Base-by-base conservation (phyloP, 345 rosid genomes). In the Pistacia integerrima region DNA sequence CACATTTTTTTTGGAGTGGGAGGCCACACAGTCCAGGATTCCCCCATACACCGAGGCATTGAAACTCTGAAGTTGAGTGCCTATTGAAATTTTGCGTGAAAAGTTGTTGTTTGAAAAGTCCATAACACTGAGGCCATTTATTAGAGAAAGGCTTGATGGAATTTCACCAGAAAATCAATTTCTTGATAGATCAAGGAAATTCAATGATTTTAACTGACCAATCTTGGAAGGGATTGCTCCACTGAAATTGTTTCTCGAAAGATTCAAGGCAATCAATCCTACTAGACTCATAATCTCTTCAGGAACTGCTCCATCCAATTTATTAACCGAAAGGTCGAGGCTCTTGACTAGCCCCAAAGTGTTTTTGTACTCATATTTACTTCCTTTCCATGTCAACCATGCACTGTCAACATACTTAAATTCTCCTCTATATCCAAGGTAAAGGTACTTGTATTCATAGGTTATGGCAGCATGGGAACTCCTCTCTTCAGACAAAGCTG, bases 221-320 rank as follows among this genome's bases (percentile, higher is more conserved):
- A 70, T 66, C 56, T 61, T 55, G 3, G 0, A n/a, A 46, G 81
- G 86, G 55, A 87, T 80, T 17, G 3, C 2, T 66, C 69, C 69
- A 9, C 54, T 41, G n/a, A 66, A 44, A 44, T 44, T 46, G 36
- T 79, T 74, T n/a, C 52, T 69, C 17, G 78, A 79, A 17, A 79
- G 51, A 11, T 79, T 79, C 28, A 79, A 18, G 9, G 69, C 74
- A 12, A 76, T 61, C 44, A 75, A 11, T 6, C 30, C 69, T 55
- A 8, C 44, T 56, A 83, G 80, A 2, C 73, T 61, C 55, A 76
- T 74, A 38, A 84, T 67, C 28, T 73, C 76, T 13, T 63, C 46
- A 5, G 87, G 89, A 41, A 86, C 78, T 41, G 73, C 67, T 36
- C 87, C 86, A 11, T 60, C 20, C n/a, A 86, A 59, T 25, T 78